These are phyloP conservation scores for Xylariales sp. DNA, from an alignment of 2,329 filamentous ascomycete species.

Conservation along the genomic window DNA sequence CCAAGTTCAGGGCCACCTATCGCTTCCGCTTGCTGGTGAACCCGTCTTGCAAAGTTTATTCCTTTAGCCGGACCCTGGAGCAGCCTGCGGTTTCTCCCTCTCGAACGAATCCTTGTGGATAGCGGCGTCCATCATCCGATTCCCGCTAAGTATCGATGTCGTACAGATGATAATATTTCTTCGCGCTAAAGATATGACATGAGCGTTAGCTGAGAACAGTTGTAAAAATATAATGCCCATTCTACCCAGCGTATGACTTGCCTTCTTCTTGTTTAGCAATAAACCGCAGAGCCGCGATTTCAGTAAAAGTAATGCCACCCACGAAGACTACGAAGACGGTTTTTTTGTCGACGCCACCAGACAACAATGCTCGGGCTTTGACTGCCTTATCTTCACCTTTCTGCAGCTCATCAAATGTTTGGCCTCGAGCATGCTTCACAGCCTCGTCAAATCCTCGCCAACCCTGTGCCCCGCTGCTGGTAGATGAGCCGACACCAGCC, in stretches of 20 bases:
- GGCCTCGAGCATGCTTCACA: slow-evolving; percentile 79
- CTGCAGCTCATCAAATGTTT: slow-evolving; percentile 88
- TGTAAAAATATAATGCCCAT: too few relatives aligned
- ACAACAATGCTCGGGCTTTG: slow-evolving; percentile 78
- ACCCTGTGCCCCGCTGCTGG: slow-evolving; percentile 63
- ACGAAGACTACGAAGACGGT: slow-evolving; percentile 95
- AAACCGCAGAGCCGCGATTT: slow-evolving; percentile 90
- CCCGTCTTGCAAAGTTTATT: too few relatives aligned
- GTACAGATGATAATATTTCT: slow-evolving; percentile 88
- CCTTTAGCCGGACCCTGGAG: slow-evolving; percentile 8
- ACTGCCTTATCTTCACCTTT: slow-evolving; percentile 90
- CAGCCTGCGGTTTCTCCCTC: slow-evolving; percentile 28
- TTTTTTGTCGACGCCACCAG: slow-evolving; percentile 71
- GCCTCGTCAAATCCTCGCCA: slow-evolving; percentile 94
- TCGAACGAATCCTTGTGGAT: slow-evolving; percentile 68
- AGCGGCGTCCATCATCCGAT: slow-evolving; percentile 80
- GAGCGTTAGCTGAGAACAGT: slow-evolving; percentile 10
- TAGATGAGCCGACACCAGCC: slow-evolving; percentile 41
- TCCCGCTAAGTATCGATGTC: slow-evolving; percentile 85
- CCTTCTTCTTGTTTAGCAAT: slow-evolving; percentile 79
- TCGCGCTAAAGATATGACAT: slow-evolving; percentile 48
- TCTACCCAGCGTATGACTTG: slow-evolving; percentile 29
- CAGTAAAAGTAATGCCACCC: slow-evolving; percentile 93
- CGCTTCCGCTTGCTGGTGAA: too few relatives aligned
- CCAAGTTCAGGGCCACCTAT: too few relatives aligned